A percentile compares a stretch with the other conserved stretches of the same genome.
phyloP scores from a whole-genome alignment of 352 stramenopile genomes.

The Globisporangium paddicum region DNA sequence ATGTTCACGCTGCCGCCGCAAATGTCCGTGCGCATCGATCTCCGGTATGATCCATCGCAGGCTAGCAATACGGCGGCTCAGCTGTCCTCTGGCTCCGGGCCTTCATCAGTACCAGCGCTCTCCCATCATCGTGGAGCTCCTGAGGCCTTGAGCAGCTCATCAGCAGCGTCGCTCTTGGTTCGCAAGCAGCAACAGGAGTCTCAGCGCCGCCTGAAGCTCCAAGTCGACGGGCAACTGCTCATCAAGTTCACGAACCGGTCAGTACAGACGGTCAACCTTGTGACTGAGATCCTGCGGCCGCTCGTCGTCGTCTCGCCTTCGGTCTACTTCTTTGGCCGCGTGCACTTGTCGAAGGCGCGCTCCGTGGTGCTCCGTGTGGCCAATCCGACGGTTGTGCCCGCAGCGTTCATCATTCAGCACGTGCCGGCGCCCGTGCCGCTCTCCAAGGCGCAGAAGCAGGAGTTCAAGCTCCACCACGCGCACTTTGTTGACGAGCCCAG shows the following conservation, averaged over 20 bases:
- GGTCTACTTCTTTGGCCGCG: slow-evolving; percentile 56
- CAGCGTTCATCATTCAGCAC: slow-evolving; percentile 49
- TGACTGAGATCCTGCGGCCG: slow-evolving; percentile 40
- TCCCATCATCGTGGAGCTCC: background rate
- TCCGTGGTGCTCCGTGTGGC: slow-evolving; percentile 41
- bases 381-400: slow-evolving; percentile 62
- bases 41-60: slow-evolving; percentile 44
- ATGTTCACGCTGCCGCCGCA: slow-evolving; percentile 65
- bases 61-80: background rate
- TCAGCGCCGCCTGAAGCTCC: slow-evolving; percentile 18
- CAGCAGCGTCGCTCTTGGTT: background rate
- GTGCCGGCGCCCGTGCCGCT: slow-evolving; percentile 44
- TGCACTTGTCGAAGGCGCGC: slow-evolving; percentile 43
- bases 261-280: slow-evolving; percentile 52
- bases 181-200: background rate
- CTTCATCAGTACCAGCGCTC: background rate
- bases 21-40: slow-evolving; percentile 63
- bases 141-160: background rate
- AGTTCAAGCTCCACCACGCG: slow-evolving; percentile 43
- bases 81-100: background rate
- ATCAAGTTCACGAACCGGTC: slow-evolving; percentile 68
- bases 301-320: slow-evolving; percentile 60
- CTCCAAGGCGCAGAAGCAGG: slow-evolving; percentile 50
- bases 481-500: slow-evolving; percentile 50
- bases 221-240: slow-evolving; percentile 43